Base-by-base conservation (phyloP, 768 basidiomycete genomes). In the Macrolepiota fuliginosa region DNA sequence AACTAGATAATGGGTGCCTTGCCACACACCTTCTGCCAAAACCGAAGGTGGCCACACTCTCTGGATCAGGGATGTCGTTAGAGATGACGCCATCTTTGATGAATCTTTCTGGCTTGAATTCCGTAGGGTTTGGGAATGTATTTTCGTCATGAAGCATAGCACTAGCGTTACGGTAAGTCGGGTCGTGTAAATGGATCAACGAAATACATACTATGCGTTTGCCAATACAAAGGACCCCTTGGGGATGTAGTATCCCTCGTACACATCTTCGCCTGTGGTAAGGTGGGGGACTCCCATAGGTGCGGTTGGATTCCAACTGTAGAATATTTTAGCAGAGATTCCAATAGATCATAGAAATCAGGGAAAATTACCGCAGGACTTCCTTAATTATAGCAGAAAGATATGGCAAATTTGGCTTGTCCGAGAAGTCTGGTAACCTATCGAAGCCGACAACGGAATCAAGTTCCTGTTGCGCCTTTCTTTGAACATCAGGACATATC, bases 1-100 rank as follows among this genome's bases (percentile, higher is more conserved):
- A 3, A 15, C 17, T 19, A 4, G 1, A n/a, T 10, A 35, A 27
- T 10, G 15, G 19, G 9, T 19, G 4, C 0, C 4, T 24, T 42
- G 36, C 15, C 37, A 39, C 58, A 10, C 39, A 71, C 72, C 71
- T 64, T 52, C 71, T 54, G 22, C 75, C 75, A 63, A 72, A 75
- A 0, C 75, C 76, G 65, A 72, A 77, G 2, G 66, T 67, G 1
- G 65, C 66, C 11, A 65, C 63, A 0, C 63, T 27, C n/a, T 32
- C 69, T 1, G 72, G 69, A 47, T 72, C 70, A 36, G 63, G 66
- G 27, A 73, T 64, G 7, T 70, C 64, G 4, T 66, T 53, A 19
- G 68, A 66, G 17, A 63, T 42, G 0, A 67, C 61, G 59, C 65
- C 66, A 13, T 58, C 62, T 19, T 50, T 55, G 11, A 63, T 11